Conservation (phyloP, 257 asterid genomes). For the Plantago ovata region DNA sequence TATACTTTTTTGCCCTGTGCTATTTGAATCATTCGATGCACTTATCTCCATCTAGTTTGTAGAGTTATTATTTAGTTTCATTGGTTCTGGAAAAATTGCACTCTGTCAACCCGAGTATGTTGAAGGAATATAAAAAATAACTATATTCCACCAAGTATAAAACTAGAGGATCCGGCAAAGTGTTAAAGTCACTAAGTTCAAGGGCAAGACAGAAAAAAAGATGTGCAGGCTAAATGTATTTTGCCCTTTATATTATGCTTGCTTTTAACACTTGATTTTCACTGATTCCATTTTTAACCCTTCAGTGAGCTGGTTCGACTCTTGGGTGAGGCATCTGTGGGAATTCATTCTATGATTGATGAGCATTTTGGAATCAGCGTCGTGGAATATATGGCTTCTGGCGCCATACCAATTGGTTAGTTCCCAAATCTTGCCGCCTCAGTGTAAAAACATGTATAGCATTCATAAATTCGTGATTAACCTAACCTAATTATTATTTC, state of each 20-base stretch:
- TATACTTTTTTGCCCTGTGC: too few species aligned
- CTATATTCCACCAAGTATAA: too few species aligned
- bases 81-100: too few species aligned
- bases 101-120: too few species aligned
- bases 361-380: slow-evolving; percentile 97
- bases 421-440: slow-evolving; percentile 6
- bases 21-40: too few species aligned
- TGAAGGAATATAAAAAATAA: too few species aligned
- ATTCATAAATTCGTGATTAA: not conserved
- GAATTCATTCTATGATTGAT: slow-evolving; percentile 91
- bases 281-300: slow-evolving; percentile 1
- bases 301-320: slow-evolving; percentile 78
- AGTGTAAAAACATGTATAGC: too few species aligned
- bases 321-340: slow-evolving; percentile 77
- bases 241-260: not conserved
- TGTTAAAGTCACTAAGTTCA: too few species aligned
- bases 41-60: too few species aligned
- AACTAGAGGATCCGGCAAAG: too few species aligned
- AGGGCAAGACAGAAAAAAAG: too few species aligned
- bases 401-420: slow-evolving; percentile 89
- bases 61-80: too few species aligned
- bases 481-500: slow-evolving; percentile 11
- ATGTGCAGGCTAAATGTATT: not conserved
- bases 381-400: slow-evolving; percentile 96
- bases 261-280: slow-evolving; percentile 2